phyloP scores from a whole-genome alignment of 805 yeast species.

The Vanderwaltozyma polyspora region DNA sequence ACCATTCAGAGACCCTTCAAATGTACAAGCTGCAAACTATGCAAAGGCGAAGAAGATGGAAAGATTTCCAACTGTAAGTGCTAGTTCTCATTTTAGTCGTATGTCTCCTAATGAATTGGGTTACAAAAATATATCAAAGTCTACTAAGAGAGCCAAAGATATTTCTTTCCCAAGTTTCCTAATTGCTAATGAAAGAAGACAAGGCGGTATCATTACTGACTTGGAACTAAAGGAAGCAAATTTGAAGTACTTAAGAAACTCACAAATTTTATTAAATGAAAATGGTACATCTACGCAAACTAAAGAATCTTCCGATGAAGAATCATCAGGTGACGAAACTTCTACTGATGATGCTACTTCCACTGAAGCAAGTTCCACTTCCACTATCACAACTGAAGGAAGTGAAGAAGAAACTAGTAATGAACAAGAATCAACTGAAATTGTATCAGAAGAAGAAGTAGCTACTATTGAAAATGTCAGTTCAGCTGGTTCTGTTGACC shows the following conservation, averaged over 20 bases:
- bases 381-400: neutral
- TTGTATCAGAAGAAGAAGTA: no score
- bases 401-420: neutral
- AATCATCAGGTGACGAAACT: neutral
- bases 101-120: slow-evolving; percentile 18
- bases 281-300: neutral
- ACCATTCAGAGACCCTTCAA: slow-evolving; percentile 6
- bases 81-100: slow-evolving; percentile 15
- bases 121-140: slow-evolving; percentile 12
- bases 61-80: slow-evolving; percentile 22
- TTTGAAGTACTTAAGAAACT: slow-evolving; percentile 14
- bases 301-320: neutral
- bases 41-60: slow-evolving; percentile 1
- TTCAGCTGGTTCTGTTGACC: no score
- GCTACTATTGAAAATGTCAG: no score
- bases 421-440: no score
- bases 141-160: slow-evolving; percentile 20
- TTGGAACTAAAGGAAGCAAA: slow-evolving; percentile 16
- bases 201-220: slow-evolving; percentile 11
- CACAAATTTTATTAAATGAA: slow-evolving; percentile 11
- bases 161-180: slow-evolving; percentile 22
- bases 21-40: neutral
- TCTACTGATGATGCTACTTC: neutral
- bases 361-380: no score
- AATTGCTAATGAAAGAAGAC: slow-evolving; percentile 20